Percentiles rank a stretch among this genome's conserved stretches.
Conservation (phyloP, 2,329 filamentous ascomycete genomes). For the Massarina eburnea region DNA sequence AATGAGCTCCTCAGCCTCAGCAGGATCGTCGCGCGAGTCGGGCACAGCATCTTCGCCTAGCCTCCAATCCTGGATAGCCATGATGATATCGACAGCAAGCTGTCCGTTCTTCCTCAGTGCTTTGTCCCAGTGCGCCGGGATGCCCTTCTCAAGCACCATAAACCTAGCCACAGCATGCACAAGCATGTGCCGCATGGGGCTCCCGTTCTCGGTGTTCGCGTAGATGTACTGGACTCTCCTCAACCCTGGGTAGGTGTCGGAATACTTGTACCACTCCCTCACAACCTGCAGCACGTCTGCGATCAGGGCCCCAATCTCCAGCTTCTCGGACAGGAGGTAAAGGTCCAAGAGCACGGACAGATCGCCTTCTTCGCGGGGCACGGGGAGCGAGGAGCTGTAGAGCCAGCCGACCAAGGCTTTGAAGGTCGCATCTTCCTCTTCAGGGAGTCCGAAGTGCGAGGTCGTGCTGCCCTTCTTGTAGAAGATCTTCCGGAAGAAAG, state of each 20-base stretch:
- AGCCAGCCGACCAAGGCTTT: slow-evolving; percentile 58
- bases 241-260: slow-evolving; percentile 55
- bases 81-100: slow-evolving; percentile 58
- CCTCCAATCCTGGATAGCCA: slow-evolving; percentile 57
- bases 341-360: slow-evolving; percentile 55
- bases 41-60: slow-evolving; percentile 53
- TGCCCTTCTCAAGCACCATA: slow-evolving; percentile 52
- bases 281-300: slow-evolving; percentile 53
- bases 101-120: slow-evolving; percentile 58
- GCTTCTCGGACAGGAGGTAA: slow-evolving; percentile 58
- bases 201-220: slow-evolving; percentile 51
- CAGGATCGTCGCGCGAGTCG: slow-evolving; percentile 50
- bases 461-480: slow-evolving; percentile 37
- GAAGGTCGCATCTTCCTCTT: slow-evolving; percentile 56
- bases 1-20: slow-evolving; percentile 42
- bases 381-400: slow-evolving; percentile 51
- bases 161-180: slow-evolving; percentile 53
- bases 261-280: slow-evolving; percentile 54
- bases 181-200: slow-evolving; percentile 53
- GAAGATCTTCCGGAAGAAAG: slow-evolving; percentile 58
- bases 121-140: slow-evolving; percentile 58
- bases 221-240: slow-evolving; percentile 57
- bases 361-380: slow-evolving; percentile 53
- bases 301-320: slow-evolving; percentile 52
- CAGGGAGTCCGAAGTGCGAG: slow-evolving; percentile 50